These are phyloP conservation scores for Plasmopara halstedii DNA, from an alignment of 352 stramenopile genomes.

Conservation along the genomic window DNA sequence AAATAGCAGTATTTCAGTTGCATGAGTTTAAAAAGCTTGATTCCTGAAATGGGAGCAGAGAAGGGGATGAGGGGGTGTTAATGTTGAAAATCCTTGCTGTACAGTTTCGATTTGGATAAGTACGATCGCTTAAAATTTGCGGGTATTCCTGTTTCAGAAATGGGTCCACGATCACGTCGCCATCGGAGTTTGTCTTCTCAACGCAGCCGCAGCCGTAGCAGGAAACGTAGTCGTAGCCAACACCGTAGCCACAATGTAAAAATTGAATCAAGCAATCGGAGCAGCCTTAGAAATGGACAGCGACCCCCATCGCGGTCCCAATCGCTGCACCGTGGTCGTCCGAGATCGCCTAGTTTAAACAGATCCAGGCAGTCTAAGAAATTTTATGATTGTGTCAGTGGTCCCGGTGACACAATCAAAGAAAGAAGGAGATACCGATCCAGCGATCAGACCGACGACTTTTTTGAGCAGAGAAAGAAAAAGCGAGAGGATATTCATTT, in stretches of 20 bases:
- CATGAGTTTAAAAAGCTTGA: too few relatives aligned
- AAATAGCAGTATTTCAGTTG: too few relatives aligned
- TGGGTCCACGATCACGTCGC: too few relatives aligned
- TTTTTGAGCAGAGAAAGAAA: conserved; percentile 67
- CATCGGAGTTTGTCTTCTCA: conserved; percentile 15
- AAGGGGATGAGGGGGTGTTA: too few relatives aligned
- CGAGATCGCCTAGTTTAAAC: conserved; percentile 13
- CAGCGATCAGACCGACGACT: conserved; percentile 42
- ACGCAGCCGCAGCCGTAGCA: conserved; percentile 24
- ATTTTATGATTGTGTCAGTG: conserved; percentile 18
- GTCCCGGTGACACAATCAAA: conserved; percentile 5
- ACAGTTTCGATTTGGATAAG: too few relatives aligned
- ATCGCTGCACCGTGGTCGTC: conserved; percentile 19
- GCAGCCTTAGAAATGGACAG: conserved; percentile 16
- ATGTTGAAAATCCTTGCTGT: too few relatives aligned
- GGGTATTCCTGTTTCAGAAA: too few relatives aligned
- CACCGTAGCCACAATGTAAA: too few relatives aligned
- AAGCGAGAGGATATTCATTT: conserved; percentile 51
- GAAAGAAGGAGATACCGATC: conserved; percentile 8
- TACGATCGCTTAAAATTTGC: too few relatives aligned
- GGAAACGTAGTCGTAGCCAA: not conserved
- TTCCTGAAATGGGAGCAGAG: too few relatives aligned
- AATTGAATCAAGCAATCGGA: too few relatives aligned
- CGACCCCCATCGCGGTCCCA: conserved; percentile 14
- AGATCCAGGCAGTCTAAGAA: conserved; percentile 18